These are phyloP conservation scores for Nothopassalora personata DNA, from an alignment of 2,329 filamentous ascomycete species.

Conservation along the genomic window DNA sequence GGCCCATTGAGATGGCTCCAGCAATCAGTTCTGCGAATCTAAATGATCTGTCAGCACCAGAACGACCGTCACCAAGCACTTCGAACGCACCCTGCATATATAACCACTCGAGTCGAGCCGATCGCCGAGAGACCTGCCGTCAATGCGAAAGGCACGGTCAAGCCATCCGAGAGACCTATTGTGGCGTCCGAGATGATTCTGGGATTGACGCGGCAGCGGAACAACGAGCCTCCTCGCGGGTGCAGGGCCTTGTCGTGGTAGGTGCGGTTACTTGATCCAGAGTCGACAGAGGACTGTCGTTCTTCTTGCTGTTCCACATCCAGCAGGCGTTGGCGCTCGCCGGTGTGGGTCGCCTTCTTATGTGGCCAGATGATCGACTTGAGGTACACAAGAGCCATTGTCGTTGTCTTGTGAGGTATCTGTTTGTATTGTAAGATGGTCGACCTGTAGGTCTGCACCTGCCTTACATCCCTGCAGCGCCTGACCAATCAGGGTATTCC, in stretches of 20 bases:
- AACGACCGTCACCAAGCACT: background rate
- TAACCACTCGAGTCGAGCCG: slow-evolving; percentile 36
- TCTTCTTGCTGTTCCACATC: slow-evolving; percentile 6
- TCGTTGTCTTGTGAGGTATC: background rate
- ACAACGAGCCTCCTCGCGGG: background rate
- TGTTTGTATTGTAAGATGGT: background rate
- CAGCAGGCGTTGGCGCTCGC: slow-evolving; percentile 2
- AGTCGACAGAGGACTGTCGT: slow-evolving; percentile 3
- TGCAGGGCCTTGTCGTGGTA: slow-evolving; percentile 9
- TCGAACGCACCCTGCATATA: slow-evolving; percentile 32
- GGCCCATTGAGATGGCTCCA: slow-evolving; percentile 40
- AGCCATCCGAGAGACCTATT: slow-evolving; percentile 39
- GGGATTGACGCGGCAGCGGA: slow-evolving; percentile 23
- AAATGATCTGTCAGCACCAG: background rate
- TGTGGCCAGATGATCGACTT: slow-evolving; percentile 2
- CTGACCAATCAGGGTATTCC: background rate
- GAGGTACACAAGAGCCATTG: slow-evolving; percentile 4
- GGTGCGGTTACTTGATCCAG: background rate
- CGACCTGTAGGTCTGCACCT: background rate
- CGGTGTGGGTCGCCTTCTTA: background rate
- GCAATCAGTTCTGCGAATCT: slow-evolving; percentile 37
- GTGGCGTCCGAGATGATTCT: slow-evolving; percentile 44
- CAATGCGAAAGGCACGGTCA: slow-evolving; percentile 42
- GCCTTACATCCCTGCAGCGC: background rate
- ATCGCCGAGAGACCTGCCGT: slow-evolving; percentile 40